Base-by-base conservation (phyloP, 495 filamentous ascomycete species). In the Podospora appendiculata region DNA sequence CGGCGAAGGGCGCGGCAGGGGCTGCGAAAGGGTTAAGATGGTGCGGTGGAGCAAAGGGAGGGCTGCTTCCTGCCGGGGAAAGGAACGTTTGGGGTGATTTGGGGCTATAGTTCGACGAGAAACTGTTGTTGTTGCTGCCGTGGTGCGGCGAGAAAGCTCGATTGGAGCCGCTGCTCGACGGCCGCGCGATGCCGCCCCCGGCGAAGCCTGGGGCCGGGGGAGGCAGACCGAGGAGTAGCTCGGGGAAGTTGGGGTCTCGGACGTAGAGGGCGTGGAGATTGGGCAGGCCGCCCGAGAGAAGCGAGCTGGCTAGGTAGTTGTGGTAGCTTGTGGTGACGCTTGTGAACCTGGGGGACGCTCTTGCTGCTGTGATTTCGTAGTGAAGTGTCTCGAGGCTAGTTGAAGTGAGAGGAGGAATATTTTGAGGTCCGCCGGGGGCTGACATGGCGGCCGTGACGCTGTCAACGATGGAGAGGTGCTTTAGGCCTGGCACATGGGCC, bases 211-310 rank as follows among this genome's bases (percentile, higher is more conserved):
- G 70, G 14, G 67, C 51, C 0, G 87, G 87, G 0, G 82, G 83
- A 1, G 81, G 77, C 2, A 90, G 75, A 19, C 88, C 80, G 16
- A 96, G 58, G 32, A 81, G 68, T 8, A 69, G 57, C 51, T 94
- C 88, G 18, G 88, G 81, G 63, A 97, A 95, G 50, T 78, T 69
- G 9, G 84, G 72, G 58, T 96, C 90, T 9, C 88, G 86, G 40
- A 96, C 93, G 66, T 94, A 97, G 25, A 97, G 75, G 16, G 82
- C 75, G 6, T 69, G 72, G 1, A 98, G 79, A 11, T 78, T 74
- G 9, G 90, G 88, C 0, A 98, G 77, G 13, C 78, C 74, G 51
- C 84, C 82, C n/a, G 80, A 76, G 56, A 89, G 80, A 34, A 98
- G 76, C 6, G 87, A 93, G 38, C 78, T 77, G 18, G 90, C 79